Conservation (phyloP, 2,329 filamentous ascomycete species). For the Calonectria henricotiae region DNA sequence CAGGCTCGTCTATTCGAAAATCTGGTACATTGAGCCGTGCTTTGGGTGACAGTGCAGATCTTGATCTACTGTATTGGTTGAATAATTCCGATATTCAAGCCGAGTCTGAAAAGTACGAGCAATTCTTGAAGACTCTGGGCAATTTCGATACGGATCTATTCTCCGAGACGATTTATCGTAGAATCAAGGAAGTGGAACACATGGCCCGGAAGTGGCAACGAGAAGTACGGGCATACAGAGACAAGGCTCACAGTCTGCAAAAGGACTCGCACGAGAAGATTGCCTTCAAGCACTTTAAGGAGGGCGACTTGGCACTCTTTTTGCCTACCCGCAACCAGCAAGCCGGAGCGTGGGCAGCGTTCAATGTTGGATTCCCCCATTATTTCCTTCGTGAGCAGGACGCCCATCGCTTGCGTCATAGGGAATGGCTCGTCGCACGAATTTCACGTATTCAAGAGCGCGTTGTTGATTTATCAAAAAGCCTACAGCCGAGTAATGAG, state of each 20-base stretch:
- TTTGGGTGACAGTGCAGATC: constrained; percentile 75
- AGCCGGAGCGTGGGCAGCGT: constrained; percentile 96
- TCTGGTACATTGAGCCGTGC: constrained; percentile 71
- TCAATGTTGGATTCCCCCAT: constrained; percentile 97
- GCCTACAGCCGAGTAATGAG: constrained; percentile 70
- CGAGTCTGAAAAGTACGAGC: constrained; percentile 82
- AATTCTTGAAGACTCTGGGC: constrained; percentile 81
- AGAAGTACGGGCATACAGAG: constrained; percentile 88
- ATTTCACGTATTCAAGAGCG: constrained; percentile 94
- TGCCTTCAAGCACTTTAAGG: constrained; percentile 95
- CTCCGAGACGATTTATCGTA: constrained; percentile 87
- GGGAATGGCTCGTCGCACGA: constrained; percentile 97
- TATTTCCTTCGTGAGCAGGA: constrained; percentile 97
- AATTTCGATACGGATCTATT: constrained; percentile 89
- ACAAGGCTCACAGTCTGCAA: constrained; percentile 85
- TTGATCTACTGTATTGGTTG: constrained; percentile 88
- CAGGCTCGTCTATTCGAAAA: constrained; percentile 68
- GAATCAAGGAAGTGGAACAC: constrained; percentile 93
- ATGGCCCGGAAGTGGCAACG: constrained; percentile 94
- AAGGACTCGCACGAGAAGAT: constrained; percentile 96
- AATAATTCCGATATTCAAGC: constrained; percentile 76
- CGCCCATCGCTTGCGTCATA: constrained; percentile 83
- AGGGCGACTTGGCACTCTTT: constrained; percentile 95
- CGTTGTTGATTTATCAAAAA: constrained; percentile 92
- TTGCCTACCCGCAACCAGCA: constrained; percentile 95